Base-by-base conservation (phyloP, 768 basidiomycete species). In the Hygrophoropsis aurantiaca region DNA sequence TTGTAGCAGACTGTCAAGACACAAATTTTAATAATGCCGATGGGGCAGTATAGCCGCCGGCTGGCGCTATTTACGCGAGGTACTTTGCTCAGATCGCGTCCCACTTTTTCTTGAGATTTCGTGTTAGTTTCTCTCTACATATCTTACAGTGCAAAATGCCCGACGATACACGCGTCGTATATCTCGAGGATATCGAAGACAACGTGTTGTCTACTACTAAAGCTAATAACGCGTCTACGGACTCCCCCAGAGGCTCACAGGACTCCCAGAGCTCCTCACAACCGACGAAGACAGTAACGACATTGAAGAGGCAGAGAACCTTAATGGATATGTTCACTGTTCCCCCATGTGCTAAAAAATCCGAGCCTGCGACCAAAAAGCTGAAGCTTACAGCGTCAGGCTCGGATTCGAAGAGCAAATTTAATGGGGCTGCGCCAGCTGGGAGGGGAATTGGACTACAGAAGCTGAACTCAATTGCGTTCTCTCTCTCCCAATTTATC, bases 391-490 rank as follows among this genome's bases (percentile, higher is more conserved):
- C 59, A 4, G 42, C 62, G 10, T 59, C 63, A 23, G 50, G 45
- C 26, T 46, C 58, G 32, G 56, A 66, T 33, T 52, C 33, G 32
- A 24, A 55, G 20, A 55, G 53, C 40, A 43, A 51, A 40, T 19
- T 37, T 44, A 52, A 46, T 32, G 42, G 39, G 21, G 50, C 51
- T 15, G 51, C 26, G 18, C 20, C 15, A 13, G 32, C 40, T 13
- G 26, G 38, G 15, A 45, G 67, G 21, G 44, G 39, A 15, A 46
- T 53, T 46, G 42, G 49, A 45, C 47, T 53, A 20, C 67, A 66
- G 46, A 54, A 72, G 9, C 58, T 87, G 26, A 86, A 88, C 59
- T 74, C 80, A 10, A 83, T 89, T 35, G 82, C 86, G 8, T 87
- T 89, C 62, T 86, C 84, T 23, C 50, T 79, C 53, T 71, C 68